These are phyloP conservation scores for Heterobasidion irregulare DNA, from an alignment of 1,284 basidiomycete genomes.

Conservation along the genomic window DNA sequence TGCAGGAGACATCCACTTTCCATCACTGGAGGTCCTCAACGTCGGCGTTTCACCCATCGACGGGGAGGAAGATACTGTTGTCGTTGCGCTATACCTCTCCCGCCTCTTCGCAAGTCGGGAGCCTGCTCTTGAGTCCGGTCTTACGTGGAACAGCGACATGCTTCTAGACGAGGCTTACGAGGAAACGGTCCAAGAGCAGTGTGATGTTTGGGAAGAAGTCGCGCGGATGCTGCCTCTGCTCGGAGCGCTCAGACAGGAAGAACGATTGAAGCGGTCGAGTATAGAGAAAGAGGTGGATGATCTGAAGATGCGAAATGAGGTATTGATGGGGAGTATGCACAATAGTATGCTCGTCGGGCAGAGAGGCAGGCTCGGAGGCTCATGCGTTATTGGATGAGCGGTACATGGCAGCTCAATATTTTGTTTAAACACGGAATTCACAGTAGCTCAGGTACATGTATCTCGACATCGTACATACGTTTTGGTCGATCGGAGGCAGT, in stretches of 20 bases:
- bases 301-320: constrained; percentile 34
- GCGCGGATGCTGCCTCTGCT: constrained; percentile 38
- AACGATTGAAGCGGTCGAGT: constrained; percentile 29
- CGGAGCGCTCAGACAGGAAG: constrained; percentile 37
- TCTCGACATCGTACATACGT: neutral
- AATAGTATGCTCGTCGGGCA: neutral
- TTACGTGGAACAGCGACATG: constrained; percentile 20
- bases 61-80: constrained; percentile 20
- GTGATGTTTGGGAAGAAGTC: constrained; percentile 35
- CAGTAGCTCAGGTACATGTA: neutral
- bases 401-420: neutral
- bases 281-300: constrained; percentile 45
- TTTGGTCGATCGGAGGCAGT: neutral
- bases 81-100: constrained; percentile 46
- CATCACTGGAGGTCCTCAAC: constrained; percentile 28
- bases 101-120: constrained; percentile 27
- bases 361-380: neutral
- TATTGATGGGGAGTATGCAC: constrained; percentile 29
- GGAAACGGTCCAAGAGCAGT: constrained; percentile 22
- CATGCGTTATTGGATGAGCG: neutral
- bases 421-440: neutral
- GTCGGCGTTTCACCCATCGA: constrained; percentile 41
- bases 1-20: constrained; percentile 24
- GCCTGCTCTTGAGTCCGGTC: constrained; percentile 23
- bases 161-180: constrained; percentile 13